phyloP scores from a whole-genome alignment of 345 rosid species.

The Ceriops decandra region DNA sequence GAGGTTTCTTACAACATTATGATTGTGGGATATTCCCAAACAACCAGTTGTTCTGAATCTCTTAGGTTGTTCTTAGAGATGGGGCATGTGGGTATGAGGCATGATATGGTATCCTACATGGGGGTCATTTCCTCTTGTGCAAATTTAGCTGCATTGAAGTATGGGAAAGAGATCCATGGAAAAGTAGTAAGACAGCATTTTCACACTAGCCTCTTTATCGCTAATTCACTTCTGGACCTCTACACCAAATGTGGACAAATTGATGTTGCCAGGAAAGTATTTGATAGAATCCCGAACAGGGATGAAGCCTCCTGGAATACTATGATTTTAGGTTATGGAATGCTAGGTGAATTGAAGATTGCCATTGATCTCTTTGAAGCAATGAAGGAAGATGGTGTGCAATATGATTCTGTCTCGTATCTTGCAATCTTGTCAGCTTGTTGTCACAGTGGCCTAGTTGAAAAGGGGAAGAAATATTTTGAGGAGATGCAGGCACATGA shows the following conservation, averaged over 20 bases:
- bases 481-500: not conserved
- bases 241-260: not conserved
- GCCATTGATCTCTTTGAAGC: not conserved
- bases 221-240: not conserved
- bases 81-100: not conserved
- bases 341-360: conserved; percentile 1
- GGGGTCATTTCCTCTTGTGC: conserved; percentile 1
- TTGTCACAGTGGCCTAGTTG: not conserved
- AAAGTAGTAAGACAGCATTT: not conserved
- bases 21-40: not conserved
- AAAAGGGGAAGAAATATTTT: conserved; percentile 2
- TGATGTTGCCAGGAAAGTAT: not conserved
- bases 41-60: not conserved
- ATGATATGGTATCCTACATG: not conserved
- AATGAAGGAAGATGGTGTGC: not conserved
- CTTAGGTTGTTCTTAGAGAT: not conserved
- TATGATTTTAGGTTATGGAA: conserved; percentile 3
- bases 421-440: conserved; percentile 1
- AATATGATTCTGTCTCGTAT: not conserved
- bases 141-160: not conserved
- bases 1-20: conserved; percentile 1
- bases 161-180: not conserved
- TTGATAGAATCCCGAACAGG: not conserved
- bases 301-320: conserved; percentile 1
- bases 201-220: not conserved